Base-by-base conservation (phyloP, 2,329 filamentous ascomycete genomes). In the Xylaria sp. region DNA sequence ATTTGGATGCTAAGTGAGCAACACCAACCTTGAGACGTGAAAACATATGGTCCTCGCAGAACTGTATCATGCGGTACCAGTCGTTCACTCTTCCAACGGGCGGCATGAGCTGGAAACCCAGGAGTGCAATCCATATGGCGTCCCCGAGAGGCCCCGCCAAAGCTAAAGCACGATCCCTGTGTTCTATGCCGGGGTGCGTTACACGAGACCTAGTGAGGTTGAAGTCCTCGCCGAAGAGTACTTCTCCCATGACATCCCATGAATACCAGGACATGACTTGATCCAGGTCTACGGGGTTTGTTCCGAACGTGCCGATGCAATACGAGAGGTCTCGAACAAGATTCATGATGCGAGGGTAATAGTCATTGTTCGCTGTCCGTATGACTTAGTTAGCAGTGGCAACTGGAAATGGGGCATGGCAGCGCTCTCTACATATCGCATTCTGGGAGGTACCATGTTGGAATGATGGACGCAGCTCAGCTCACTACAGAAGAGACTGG, bases 241-340 rank as follows among this genome's bases (percentile, higher is more conserved):
- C 63, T 20, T 73, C 73, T 23, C 73, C 72, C 67, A 73, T 73
- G 23, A 66, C 50, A 25, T 73, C 72, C 50, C 72, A 74, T 12
- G 72, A 70, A 56, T 72, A 73, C 72, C 69, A 71, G 20, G 70
- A 70, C 69, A 73, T 72, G 28, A 72, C 61, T 8, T 70, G 57
- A 41, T 73, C 67, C n/a, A 73, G 18, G 39, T 71, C 65, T 20
- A 73, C 59, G 1, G 64, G 63, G 1, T 64, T 28, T 8, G 12
- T 34, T 31, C 58, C 67, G 41, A 65, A 69, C 1, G 50, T 55
- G 4, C 48, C 56, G 50, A 74, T 68, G 41, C 68, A 72, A n/a
- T 31, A 25, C 4, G 62, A 65, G 18, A 74, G 62, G 3, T 66
- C 64, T 46, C 57, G 52, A 10, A 60, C 72, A 12, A 70, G 69